Conservation (phyloP, 176 grass and related monocot species). For the Bothriochloa decipiens region DNA sequence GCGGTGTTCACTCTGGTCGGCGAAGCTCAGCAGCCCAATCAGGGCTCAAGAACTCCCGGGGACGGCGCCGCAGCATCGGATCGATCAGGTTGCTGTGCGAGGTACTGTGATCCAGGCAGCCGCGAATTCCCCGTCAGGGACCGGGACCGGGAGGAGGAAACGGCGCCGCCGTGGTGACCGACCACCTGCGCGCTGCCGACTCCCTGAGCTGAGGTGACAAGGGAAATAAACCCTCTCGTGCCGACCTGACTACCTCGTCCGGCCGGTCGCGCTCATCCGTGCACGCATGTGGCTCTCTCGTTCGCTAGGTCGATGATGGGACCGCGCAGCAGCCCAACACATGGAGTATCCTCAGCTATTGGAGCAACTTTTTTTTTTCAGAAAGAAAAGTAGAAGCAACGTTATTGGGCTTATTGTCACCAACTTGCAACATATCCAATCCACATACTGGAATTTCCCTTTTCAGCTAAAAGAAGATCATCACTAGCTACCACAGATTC, state of each 20-base stretch:
- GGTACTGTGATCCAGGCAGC: not conserved
- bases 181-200: not conserved
- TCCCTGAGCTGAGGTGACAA: not conserved
- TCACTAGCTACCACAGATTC: no score
- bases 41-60: no score
- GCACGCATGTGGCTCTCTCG: not conserved
- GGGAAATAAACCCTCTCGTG: not conserved
- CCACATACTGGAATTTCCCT: not conserved
- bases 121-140: not conserved
- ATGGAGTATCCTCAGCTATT: not conserved
- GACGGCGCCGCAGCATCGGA: not conserved
- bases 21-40: not conserved
- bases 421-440: not conserved
- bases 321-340: not conserved
- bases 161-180: not conserved
- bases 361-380: no score
- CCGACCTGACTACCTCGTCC: not conserved
- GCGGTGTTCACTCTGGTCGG: conserved; percentile 23
- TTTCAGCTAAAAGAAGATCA: not conserved
- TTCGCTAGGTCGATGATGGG: not conserved
- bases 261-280: not conserved
- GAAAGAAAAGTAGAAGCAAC: no score
- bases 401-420: no score
- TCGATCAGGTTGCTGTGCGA: not conserved
- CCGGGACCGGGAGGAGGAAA: not conserved